Evolutionary conservation across 306 rosid genomes (phyloP).

Genomic region (Cucurbita ficifolia): DNA sequence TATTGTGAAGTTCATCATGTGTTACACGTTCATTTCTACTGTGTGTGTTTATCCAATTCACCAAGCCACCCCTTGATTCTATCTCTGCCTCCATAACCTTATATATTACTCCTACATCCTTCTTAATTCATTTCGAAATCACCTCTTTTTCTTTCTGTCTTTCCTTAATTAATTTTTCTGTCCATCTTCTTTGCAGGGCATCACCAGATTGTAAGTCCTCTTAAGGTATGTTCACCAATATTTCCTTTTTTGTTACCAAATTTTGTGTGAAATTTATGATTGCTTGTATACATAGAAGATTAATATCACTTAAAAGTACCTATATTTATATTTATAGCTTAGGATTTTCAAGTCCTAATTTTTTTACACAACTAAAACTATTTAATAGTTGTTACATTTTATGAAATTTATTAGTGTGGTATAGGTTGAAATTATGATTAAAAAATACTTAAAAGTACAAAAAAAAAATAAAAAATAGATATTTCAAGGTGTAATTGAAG

Average conservation of each 20-base stretch:
- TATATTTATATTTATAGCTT: no score
- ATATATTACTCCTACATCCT: not conserved
- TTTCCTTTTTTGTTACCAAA: not conserved
- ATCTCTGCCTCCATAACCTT: not conserved
- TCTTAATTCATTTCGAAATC: not conserved
- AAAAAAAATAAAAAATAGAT: no score
- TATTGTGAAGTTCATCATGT: not conserved
- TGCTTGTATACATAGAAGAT: not conserved
- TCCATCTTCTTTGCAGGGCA: not conserved
- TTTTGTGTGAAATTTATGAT: not conserved
- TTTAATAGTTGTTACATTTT: no score
- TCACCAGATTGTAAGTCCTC: not conserved
- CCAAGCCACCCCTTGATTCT: slow-evolving; percentile 33
- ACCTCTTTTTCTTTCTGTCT: not conserved
- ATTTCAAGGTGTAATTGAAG: no score
- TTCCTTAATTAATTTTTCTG: not conserved
- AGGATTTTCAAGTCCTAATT: no score
- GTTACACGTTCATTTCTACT: not conserved
- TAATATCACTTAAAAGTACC: no score
- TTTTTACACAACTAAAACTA: no score
- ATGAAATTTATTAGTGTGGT: no score
- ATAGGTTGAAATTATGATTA: no score
- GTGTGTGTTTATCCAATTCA: not conserved
- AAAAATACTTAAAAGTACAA: no score
- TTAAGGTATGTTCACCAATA: not conserved